Base-by-base conservation (phyloP, 768 basidiomycete species). In the Lactarius sp. region DNA sequence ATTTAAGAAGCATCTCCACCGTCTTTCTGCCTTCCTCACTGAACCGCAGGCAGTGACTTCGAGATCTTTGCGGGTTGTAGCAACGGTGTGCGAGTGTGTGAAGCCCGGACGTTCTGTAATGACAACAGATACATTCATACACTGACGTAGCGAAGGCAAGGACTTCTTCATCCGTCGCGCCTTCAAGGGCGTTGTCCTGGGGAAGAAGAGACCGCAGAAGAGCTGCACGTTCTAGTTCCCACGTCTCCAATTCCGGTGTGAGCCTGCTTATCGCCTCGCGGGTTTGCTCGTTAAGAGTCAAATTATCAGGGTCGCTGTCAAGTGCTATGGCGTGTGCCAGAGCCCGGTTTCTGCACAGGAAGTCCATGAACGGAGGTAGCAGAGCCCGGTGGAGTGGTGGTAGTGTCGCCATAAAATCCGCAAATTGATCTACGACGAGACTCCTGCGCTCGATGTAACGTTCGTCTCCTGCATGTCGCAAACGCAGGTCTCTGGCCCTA, bases 171-270 rank as follows among this genome's bases (percentile, higher is more conserved):
- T 60, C 59, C 33, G 27, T 18, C 27, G 20, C 2, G 10, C 51
- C 50, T 52, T 52, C 41, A 36, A 42, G 8, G 34, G 22, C 39
- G 8, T 42, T 41, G 4, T 52, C 51, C 22, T 33, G 13, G 6
- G 59, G 59, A 44, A 60, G 51, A 44, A 60, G 27, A 16, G 51
- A 42, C 31, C 59, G 50, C n/a, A 60, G 41, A 60, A 60, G 6
- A 33, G 27, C 41, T 20, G 50, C 51, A 37, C 59, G 59, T 6
- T 52, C 59, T 33, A 2, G 50, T 18, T 44, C 52, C 31, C 12
- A 31, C 20, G 50, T 16, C 18, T 60, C 39, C 41, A 60, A 18
- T 18, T 60, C 51, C n/a, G 39, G 41, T 14, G 6, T 13, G 33
- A 60, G 16, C 31, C 18, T 42, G 50, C 27, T 52, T 18, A 60